Percentiles rank a stretch among this genome's conserved stretches.
Evolutionary conservation across 1,139 yeast species (phyloP).

Genomic region (Hansenula anomala): DNA sequence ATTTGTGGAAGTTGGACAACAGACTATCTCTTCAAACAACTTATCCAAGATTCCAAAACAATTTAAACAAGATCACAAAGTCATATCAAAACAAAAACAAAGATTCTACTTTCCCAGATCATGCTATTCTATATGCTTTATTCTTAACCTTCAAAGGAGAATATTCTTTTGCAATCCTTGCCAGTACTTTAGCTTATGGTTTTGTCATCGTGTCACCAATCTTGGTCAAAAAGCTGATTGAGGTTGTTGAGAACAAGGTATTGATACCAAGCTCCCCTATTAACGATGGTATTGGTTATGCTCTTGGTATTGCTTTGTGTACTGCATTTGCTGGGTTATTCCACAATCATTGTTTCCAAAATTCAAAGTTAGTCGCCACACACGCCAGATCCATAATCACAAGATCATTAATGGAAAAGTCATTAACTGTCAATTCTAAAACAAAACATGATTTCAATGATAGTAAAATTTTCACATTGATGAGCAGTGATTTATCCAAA

Average conservation of each 20-base stretch:
- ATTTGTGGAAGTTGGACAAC: constrained; percentile 48
- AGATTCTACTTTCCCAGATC: no score
- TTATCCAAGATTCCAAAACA: no score
- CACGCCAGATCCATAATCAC: constrained; percentile 59
- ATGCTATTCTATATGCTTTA: no score
- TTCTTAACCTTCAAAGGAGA: no score
- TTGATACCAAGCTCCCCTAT: no score
- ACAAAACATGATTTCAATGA: constrained; percentile 54
- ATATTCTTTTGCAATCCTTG: no score
- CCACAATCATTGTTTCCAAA: constrained; percentile 57
- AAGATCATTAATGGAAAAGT: constrained; percentile 59
- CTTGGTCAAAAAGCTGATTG: no score
- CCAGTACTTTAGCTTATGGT: no score
- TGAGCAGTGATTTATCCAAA: constrained; percentile 74
- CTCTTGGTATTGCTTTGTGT: constrained; percentile 46
- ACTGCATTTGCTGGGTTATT: constrained; percentile 40
- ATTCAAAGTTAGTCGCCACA: constrained; percentile 59
- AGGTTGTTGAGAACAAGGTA: no score
- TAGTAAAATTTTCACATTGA: constrained; percentile 62
- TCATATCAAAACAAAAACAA: no score
- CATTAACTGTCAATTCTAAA: constrained; percentile 50
- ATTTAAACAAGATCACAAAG: no score
- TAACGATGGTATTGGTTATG: constrained; percentile 54
- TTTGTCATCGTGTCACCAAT: no score
- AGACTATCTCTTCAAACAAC: constrained; percentile 40